A percentile compares a stretch with the other conserved stretches of the same genome.
Evolutionary conservation across 805 yeast genomes (phyloP).

Genomic region (Starmerella vaccinii): DNA sequence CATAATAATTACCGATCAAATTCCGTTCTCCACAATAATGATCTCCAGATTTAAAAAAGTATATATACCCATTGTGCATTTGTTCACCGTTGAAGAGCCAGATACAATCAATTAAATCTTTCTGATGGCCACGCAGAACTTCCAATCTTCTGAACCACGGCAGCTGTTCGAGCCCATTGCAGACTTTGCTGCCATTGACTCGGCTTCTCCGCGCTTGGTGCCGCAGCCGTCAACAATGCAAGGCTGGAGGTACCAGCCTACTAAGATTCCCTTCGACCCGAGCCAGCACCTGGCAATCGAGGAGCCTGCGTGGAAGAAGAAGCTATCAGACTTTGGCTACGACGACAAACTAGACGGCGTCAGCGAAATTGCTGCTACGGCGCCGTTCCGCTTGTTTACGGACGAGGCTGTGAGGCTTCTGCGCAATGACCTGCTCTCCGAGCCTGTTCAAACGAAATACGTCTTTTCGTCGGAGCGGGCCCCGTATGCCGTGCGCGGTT

Average conservation of each 20-base stretch:
- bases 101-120: neutral
- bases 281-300: conserved; percentile 31
- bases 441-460: conserved; percentile 31
- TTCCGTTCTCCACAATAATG: neutral
- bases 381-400: conserved; percentile 52
- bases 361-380: conserved; percentile 46
- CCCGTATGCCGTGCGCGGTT: conserved; percentile 41
- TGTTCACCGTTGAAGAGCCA: no score
- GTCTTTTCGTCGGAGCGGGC: conserved; percentile 29
- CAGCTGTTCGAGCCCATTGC: conserved; percentile 6
- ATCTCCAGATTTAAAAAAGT: neutral
- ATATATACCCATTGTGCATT: neutral
- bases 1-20: neutral
- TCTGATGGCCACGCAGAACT: neutral
- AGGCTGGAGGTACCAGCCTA: conserved; percentile 15
- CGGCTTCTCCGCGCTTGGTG: neutral
- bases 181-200: conserved; percentile 3
- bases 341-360: conserved; percentile 38
- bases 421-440: conserved; percentile 43
- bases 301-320: conserved; percentile 30
- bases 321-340: conserved; percentile 44
- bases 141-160: neutral
- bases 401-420: conserved; percentile 50
- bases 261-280: conserved; percentile 31
- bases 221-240: neutral